These are phyloP conservation scores for Eucommia ulmoides DNA, from an alignment of 257 asterid genomes.

Conservation along the genomic window DNA sequence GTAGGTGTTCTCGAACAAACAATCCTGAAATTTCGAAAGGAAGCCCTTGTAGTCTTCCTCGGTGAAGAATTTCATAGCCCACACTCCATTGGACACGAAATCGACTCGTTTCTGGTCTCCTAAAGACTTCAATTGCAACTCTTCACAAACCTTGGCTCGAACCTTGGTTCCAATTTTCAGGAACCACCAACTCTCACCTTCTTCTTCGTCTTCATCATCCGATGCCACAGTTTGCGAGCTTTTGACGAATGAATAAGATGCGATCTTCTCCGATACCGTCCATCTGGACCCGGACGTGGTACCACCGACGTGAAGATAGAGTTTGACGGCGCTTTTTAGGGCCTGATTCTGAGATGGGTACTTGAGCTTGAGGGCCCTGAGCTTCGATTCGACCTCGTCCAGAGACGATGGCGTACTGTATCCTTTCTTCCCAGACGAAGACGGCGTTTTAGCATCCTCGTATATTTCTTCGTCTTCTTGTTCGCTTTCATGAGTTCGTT, in stretches of 20 bases:
- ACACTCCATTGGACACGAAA: conserved; percentile 72
- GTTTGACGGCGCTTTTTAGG: conserved; percentile 55
- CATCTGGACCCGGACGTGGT: conserved; percentile 49
- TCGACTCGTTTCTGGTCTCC: conserved; percentile 75
- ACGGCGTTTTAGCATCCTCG: conserved; percentile 49
- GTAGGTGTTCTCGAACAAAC: conserved; percentile 73
- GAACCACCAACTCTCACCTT: conserved; percentile 42
- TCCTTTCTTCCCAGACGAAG: conserved; percentile 28
- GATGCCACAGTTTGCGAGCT: conserved; percentile 11
- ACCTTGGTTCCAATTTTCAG: conserved; percentile 63
- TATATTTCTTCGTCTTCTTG: conserved; percentile 28
- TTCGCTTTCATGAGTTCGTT: conserved; percentile 21
- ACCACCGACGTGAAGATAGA: conserved; percentile 46
- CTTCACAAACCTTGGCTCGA: conserved; percentile 45
- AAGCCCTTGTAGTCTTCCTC: conserved; percentile 48
- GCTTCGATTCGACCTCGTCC: conserved; percentile 69
- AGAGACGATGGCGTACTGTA: conserved; percentile 56
- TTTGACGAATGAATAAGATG: conserved; percentile 43
- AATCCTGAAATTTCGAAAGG: conserved; percentile 44
- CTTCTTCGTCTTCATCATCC: conserved; percentile 23
- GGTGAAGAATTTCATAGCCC: conserved; percentile 58
- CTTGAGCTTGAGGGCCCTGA: conserved; percentile 76
- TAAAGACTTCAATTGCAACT: conserved; percentile 57
- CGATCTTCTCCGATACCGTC: conserved; percentile 53
- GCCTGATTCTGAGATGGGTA: conserved; percentile 21